Conservation (phyloP, 768 basidiomycete genomes). For the Neoboletus magnificus region DNA sequence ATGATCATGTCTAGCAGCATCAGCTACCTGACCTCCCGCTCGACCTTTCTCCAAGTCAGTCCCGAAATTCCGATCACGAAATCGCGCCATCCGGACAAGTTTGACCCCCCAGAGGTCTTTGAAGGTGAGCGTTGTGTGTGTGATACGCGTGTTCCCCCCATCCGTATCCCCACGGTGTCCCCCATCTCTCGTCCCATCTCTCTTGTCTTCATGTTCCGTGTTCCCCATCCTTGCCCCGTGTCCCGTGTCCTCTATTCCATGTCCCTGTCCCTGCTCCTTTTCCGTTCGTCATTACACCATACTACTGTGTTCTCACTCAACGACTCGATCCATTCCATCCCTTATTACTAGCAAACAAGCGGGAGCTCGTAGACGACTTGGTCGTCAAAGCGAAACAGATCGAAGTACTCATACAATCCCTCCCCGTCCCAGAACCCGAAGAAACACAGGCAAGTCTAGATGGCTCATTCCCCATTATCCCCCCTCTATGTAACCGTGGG, state of each 20-base stretch:
- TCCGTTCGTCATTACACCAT: background rate
- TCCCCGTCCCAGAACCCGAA: slow-evolving; percentile 78
- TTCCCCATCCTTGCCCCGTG: no score
- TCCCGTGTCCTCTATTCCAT: no score
- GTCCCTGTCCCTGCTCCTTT: background rate
- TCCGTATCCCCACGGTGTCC: no score
- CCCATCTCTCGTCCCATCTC: background rate
- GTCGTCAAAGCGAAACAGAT: slow-evolving; percentile 87
- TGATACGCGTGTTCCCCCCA: background rate
- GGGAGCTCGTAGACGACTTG: slow-evolving; percentile 79
- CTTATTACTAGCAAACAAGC: slow-evolving; percentile 63
- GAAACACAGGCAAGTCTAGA: slow-evolving; percentile 53
- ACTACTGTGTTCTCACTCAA: background rate
- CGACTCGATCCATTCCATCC: background rate
- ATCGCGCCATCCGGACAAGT: slow-evolving; percentile 66
- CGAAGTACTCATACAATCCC: slow-evolving; percentile 74
- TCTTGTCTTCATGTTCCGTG: no score
- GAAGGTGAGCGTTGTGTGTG: slow-evolving; percentile 47
- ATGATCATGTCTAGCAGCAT: slow-evolving; percentile 85
- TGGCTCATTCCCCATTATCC: background rate
- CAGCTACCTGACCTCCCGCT: slow-evolving; percentile 71
- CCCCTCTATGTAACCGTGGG: background rate
- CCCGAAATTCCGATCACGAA: slow-evolving; percentile 83
- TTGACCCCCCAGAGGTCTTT: slow-evolving; percentile 69
- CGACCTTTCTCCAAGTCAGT: slow-evolving; percentile 77